A percentile compares a stretch with the other conserved stretches of the same genome.
phyloP scores from a whole-genome alignment of 2,329 filamentous ascomycete genomes.

The Pyrenochaeta sp. region DNA sequence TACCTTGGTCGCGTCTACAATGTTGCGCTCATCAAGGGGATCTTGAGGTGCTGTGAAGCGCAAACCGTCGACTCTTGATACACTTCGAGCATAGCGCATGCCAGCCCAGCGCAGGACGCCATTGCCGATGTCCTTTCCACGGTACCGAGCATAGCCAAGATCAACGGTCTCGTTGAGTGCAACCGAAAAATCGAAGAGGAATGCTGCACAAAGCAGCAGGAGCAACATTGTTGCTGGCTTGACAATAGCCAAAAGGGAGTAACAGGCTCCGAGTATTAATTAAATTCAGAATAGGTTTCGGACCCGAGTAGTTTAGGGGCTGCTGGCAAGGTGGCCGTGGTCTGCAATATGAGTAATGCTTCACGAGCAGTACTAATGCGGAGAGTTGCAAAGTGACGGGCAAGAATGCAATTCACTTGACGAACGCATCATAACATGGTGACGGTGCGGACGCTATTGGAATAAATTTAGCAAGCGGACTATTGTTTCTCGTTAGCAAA shows the following conservation, averaged over 20 bases:
- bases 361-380: neutral
- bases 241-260: neutral
- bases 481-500: slow-evolving; percentile 5
- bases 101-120: slow-evolving; percentile 76
- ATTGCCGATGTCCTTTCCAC: slow-evolving; percentile 61
- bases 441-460: no score
- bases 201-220: slow-evolving; percentile 30
- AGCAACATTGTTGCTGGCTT: slow-evolving; percentile 21
- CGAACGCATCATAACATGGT: slow-evolving; percentile 7
- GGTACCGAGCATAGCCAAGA: slow-evolving; percentile 72
- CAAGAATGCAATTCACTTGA: neutral
- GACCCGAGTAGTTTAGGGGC: neutral
- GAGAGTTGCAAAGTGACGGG: slow-evolving; percentile 1
- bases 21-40: slow-evolving; percentile 56
- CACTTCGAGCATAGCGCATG: slow-evolving; percentile 69
- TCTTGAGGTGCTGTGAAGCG: slow-evolving; percentile 73
- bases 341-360: slow-evolving; percentile 7
- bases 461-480: neutral
- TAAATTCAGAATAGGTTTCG: neutral
- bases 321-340: slow-evolving; percentile 1
- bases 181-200: slow-evolving; percentile 27
- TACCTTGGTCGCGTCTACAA: slow-evolving; percentile 59
- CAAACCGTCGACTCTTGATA: slow-evolving; percentile 40
- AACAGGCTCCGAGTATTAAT: neutral
- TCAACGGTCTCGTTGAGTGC: slow-evolving; percentile 60